Evolutionary conservation across 192 early-diverging fungal species (phyloP).

Genomic region (Backusella tuberculispora): DNA sequence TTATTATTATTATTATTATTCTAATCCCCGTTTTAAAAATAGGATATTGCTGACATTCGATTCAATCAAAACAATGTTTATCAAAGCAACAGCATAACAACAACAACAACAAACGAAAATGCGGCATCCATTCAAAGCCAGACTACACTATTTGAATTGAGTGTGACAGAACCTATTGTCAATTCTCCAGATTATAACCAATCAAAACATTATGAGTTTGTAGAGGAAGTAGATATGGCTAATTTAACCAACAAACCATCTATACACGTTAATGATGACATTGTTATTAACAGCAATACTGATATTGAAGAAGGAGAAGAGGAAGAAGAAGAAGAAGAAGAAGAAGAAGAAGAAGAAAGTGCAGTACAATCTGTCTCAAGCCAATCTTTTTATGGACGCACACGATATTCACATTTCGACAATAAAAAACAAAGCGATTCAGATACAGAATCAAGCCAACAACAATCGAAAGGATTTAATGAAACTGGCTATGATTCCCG

Average conservation of each 20-base stretch:
- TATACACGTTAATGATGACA: neutral
- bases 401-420: too few species aligned
- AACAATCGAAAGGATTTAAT: too few species aligned
- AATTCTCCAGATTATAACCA: neutral
- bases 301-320: too few species aligned
- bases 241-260: neutral
- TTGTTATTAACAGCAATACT: neutral
- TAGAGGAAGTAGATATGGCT: neutral
- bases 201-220: neutral
- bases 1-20: neutral
- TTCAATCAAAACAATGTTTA: neutral
- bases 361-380: too few species aligned
- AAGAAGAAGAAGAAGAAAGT: too few species aligned
- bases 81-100: neutral
- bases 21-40: neutral
- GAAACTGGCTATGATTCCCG: too few species aligned
- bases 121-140: neutral
- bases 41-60: conserved; percentile 4
- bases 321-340: too few species aligned
- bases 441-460: too few species aligned
- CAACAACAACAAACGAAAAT: neutral
- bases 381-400: too few species aligned
- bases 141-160: neutral
- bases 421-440: too few species aligned
- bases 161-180: neutral